Conservation (phyloP, 768 basidiomycete genomes). For the Leccinellum rugosiceps region DNA sequence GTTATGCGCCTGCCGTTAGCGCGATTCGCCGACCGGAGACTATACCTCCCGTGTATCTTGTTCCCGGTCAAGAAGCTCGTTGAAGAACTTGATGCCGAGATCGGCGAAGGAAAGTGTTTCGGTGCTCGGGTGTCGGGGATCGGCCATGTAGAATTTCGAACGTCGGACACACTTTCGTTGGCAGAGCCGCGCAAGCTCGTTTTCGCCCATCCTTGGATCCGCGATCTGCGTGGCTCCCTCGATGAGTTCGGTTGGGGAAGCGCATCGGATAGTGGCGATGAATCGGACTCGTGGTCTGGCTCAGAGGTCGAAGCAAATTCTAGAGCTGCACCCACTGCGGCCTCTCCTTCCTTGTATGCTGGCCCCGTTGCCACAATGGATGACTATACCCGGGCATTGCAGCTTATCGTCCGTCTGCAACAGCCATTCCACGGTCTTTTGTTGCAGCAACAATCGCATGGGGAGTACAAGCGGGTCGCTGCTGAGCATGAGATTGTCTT, state of each 20-base stretch:
- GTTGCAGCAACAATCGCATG: background rate
- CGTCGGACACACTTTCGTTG: background rate
- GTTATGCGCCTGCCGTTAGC: background rate
- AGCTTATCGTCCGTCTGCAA: conserved; percentile 2
- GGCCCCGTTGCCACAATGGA: background rate
- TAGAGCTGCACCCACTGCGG: background rate
- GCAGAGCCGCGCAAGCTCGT: background rate
- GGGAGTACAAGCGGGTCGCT: background rate
- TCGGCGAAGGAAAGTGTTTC: background rate
- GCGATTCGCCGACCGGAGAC: background rate
- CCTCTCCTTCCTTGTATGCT: background rate
- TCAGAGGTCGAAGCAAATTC: background rate
- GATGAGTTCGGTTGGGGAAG: background rate
- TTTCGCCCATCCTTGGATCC: conserved; percentile 13
- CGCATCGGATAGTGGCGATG: background rate
- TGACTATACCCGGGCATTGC: conserved; percentile 1
- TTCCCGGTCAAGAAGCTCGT: background rate
- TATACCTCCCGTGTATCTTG: conserved; percentile 8
- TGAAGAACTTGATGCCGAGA: background rate
- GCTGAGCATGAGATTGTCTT: background rate
- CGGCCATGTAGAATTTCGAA: conserved; percentile 2
- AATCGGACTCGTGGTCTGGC: background rate
- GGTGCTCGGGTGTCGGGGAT: conserved; percentile 1
- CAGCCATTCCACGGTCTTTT: conserved; percentile 7
- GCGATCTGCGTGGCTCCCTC: background rate